phyloP scores from a whole-genome alignment of 1,139 yeast genomes.

The Entelexis paramagnoliae region DNA sequence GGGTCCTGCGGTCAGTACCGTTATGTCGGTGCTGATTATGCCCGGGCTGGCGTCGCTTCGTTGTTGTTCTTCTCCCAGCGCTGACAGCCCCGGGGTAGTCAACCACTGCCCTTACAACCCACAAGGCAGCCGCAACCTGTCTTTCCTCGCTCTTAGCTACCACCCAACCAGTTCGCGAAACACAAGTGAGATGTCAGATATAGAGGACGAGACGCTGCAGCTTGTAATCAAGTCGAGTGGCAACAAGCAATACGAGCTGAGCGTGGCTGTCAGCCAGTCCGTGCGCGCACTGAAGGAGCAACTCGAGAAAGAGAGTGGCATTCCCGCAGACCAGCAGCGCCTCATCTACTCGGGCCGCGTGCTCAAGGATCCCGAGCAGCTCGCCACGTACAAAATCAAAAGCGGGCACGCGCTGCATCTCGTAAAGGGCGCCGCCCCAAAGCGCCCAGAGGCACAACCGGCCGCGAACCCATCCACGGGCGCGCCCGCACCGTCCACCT shows the following conservation, averaged over 20 bases:
- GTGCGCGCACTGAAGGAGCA: slow-evolving; percentile 59
- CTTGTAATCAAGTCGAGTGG: slow-evolving; percentile 43
- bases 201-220: slow-evolving; percentile 14
- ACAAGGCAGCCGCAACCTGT: neutral
- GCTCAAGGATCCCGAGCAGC: slow-evolving; percentile 68
- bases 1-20: too few species aligned
- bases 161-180: neutral
- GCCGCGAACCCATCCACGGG: slow-evolving; percentile 21
- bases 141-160: neutral
- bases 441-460: slow-evolving; percentile 19
- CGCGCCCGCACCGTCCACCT: slow-evolving; percentile 18
- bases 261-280: slow-evolving; percentile 45
- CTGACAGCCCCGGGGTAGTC: neutral
- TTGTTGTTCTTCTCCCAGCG: neutral
- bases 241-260: slow-evolving; percentile 64
- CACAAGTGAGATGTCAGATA: slow-evolving; percentile 10
- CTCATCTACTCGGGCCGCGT: slow-evolving; percentile 91
- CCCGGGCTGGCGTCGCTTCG: neutral
- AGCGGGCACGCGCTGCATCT: slow-evolving; percentile 80
- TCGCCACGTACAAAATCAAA: slow-evolving; percentile 69
- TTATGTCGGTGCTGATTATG: too few species aligned
- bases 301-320: slow-evolving; percentile 48
- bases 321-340: slow-evolving; percentile 70
- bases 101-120: neutral
- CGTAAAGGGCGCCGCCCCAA: slow-evolving; percentile 50